Base-by-base conservation (phyloP, 2,329 filamentous ascomycete species). In the Madurella fahalii region DNA sequence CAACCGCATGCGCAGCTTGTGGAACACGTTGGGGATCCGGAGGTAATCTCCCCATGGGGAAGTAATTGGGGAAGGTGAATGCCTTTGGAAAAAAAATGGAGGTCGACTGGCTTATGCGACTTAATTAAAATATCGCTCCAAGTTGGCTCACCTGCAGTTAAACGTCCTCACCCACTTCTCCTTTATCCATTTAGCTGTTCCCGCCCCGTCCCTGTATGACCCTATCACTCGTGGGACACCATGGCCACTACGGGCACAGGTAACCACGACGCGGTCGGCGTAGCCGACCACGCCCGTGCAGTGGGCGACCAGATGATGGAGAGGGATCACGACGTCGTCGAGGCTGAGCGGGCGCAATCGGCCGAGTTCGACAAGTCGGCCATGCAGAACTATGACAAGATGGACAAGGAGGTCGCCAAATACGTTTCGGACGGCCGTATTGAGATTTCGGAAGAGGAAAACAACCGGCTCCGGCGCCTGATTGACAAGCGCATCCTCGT, bases 391-490 rank as follows among this genome's bases (percentile, higher is more conserved):
- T 70, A 70, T 43, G 65, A 66, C 34, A 68, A 65, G 41, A 77
- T 90, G 52, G 87, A 91, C 70, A 76, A 79, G 52, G 87, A 91
- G 70, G 74, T 91, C 39, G 84, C 85, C 47, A 80, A 85, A 67
- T 91, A 91, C 71, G 81, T 83, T 30, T 77, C 77, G 17, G 76
- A 77, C 17, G 76, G 67, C 16, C 73, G 72, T 5, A 72, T 89
- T 47, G 71, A 80, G 2, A 83, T 90, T 63, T 74, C 78, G 3
- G 71, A 76, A 1, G 82, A 80, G 54, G 82, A 86, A 51, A 84
- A 82, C 68, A 75, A 70, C 40, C 74, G 85, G 31, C 74, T 91
- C 50, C 83, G 81, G 58, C 77, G 70, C 49, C 73, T 83, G 73
- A 87, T 90, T 60, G 85, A 90, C 69, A 78, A 74, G 58, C 80